Percentiles rank a stretch among this genome's conserved stretches.
Evolutionary conservation across 2,329 filamentous ascomycete genomes (phyloP).

Genomic region (Penicillium sp.): DNA sequence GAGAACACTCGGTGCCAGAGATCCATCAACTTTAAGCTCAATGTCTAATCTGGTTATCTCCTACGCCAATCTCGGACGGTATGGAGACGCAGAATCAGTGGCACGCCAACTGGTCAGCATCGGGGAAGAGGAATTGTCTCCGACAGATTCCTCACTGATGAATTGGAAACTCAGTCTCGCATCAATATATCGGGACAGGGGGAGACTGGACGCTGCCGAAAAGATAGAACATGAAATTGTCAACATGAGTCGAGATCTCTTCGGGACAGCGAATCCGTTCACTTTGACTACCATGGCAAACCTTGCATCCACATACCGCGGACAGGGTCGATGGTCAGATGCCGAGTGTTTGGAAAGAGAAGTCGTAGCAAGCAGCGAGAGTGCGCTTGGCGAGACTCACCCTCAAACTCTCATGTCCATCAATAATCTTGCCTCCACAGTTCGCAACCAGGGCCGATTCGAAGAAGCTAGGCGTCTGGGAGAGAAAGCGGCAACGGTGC

Average conservation of each 20-base stretch:
- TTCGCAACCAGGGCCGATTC: conserved; percentile 9
- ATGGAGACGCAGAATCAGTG: conserved; percentile 12
- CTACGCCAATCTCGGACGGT: conserved; percentile 13
- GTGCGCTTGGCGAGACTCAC: conserved; percentile 10
- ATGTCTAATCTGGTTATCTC: conserved; percentile 16
- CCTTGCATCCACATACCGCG: conserved; percentile 13
- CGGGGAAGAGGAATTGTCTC: conserved; percentile 1
- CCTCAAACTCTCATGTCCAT: conserved; percentile 19
- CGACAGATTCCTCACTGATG: conserved; percentile 7
- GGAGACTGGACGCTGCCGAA: conserved; percentile 7
- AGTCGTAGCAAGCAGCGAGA: conserved; percentile 9
- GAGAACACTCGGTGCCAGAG: background rate
- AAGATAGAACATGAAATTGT: conserved; percentile 11
- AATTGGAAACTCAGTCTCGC: conserved; percentile 15
- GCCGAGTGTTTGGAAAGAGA: conserved; percentile 16
- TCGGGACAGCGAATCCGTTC: conserved; percentile 7
- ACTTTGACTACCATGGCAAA: conserved; percentile 17
- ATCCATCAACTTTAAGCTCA: conserved; percentile 8
- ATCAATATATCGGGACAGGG: conserved; percentile 12
- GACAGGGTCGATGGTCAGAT: conserved; percentile 12
- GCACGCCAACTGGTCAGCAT: conserved; percentile 4
- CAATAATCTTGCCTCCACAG: conserved; percentile 16
- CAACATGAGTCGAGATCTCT: background rate
- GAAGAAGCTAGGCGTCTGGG: conserved; percentile 15
- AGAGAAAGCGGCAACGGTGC: conserved; percentile 1